A percentile compares a stretch with the other conserved stretches of the same genome.
phyloP scores from a whole-genome alignment of 2,329 filamentous ascomycete species.

The Pseudocercospora pini-densiflorae region DNA sequence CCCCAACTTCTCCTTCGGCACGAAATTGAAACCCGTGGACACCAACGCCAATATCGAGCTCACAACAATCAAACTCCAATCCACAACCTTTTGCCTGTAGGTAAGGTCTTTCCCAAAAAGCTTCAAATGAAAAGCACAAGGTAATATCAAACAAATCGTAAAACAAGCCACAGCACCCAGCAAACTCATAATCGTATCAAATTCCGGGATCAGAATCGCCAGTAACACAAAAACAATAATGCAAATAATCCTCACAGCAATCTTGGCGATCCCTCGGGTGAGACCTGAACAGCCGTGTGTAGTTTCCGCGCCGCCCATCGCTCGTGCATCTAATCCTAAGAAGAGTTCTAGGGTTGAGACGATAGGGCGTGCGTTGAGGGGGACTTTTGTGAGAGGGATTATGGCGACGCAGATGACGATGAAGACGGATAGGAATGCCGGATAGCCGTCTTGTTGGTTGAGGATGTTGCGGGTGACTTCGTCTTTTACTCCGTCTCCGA shows the following conservation, averaged over 20 bases:
- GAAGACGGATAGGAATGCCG: conserved; percentile 71
- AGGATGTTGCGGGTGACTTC: conserved; percentile 93
- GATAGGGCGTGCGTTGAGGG: conserved; percentile 73
- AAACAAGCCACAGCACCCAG: conserved; percentile 91
- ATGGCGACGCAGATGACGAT: conserved; percentile 88
- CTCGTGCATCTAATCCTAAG: conserved; percentile 68
- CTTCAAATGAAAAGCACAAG: conserved; percentile 86
- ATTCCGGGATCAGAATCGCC: conserved; percentile 74
- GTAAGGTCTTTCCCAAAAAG: conserved; percentile 78
- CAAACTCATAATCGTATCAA: conserved; percentile 89
- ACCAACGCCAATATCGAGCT: conserved; percentile 72
- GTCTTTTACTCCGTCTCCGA: conserved; percentile 83
- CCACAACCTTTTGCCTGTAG: conserved; percentile 64
- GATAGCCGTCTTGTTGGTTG: conserved; percentile 65
- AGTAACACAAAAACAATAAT: conserved; percentile 76
- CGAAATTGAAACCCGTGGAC: conserved; percentile 85
- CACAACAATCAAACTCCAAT: conserved; percentile 70
- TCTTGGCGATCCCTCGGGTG: conserved; percentile 63
- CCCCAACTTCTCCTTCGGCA: conserved; percentile 76
- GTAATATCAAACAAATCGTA: conserved; percentile 90
- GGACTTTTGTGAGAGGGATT: conserved; percentile 92
- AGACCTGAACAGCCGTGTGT: conserved; percentile 60
- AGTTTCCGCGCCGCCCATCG: conserved; percentile 54
- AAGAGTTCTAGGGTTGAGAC: conserved; percentile 83
- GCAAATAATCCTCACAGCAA: conserved; percentile 66